A percentile compares a stretch with the other conserved stretches of the same genome.
These are phyloP conservation scores for Saccharum hybrid DNA, from an alignment of 202 grass and related monocot genomes.

Conservation along the genomic window DNA sequence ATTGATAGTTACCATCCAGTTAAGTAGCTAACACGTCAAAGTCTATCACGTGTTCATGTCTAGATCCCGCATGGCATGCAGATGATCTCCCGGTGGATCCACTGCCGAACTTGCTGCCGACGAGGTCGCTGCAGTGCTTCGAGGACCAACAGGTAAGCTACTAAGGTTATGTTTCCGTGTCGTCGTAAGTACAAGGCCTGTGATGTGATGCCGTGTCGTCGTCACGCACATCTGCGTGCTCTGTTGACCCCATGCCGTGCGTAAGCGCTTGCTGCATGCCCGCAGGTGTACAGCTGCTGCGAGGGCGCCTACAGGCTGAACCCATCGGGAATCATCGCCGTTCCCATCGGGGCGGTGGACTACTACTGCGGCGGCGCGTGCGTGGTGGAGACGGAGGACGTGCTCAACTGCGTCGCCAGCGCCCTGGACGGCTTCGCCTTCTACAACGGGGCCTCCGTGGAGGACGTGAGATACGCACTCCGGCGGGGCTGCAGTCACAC, in stretches of 20 bases:
- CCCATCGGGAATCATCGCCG: constrained; percentile 48
- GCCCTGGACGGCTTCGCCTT: constrained; percentile 62
- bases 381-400: constrained; percentile 64
- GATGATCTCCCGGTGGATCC: constrained; percentile 24
- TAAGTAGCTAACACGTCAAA: too few relatives aligned
- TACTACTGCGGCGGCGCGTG: constrained; percentile 72
- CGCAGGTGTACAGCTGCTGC: constrained; percentile 71
- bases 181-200: too few relatives aligned
- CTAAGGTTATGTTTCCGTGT: too few relatives aligned
- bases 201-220: not conserved
- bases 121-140: constrained; percentile 63
- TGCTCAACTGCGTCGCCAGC: constrained; percentile 66
- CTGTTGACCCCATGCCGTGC: too few relatives aligned
- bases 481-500: constrained; percentile 57
- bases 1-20: too few relatives aligned
- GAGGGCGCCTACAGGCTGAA: constrained; percentile 51
- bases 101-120: constrained; percentile 9
- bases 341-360: constrained; percentile 46
- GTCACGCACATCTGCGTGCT: not conserved
- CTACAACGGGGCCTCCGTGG: constrained; percentile 60
- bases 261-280: not conserved
- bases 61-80: not conserved
- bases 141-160: constrained; percentile 49
- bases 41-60: not conserved
- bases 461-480: constrained; percentile 56